Evolutionary conservation across 495 filamentous ascomycete species (phyloP).

Genomic region (Penicillium cosmopolitanum): DNA sequence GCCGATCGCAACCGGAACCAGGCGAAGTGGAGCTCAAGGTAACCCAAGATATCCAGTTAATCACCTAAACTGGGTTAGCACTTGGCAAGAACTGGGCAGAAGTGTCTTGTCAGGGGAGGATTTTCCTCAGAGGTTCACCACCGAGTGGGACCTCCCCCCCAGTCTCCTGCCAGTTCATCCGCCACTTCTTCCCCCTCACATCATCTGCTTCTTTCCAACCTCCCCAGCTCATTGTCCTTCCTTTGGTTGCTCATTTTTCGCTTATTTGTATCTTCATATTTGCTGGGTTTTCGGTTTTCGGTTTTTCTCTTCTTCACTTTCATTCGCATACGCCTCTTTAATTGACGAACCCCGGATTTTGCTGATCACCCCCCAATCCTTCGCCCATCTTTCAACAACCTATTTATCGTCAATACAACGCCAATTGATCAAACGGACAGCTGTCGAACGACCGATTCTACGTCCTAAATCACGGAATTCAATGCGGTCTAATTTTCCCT

Average conservation of each 20-base stretch:
- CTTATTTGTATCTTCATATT: slow-evolving; percentile 11
- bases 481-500: background rate
- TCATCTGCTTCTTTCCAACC: slow-evolving; percentile 24
- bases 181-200: slow-evolving; percentile 20
- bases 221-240: slow-evolving; percentile 13
- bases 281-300: slow-evolving; percentile 7
- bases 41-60: slow-evolving; percentile 6
- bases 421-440: background rate
- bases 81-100: background rate
- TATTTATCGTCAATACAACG: background rate
- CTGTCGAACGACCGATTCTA: background rate
- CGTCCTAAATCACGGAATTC: background rate
- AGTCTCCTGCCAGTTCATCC: slow-evolving; percentile 9
- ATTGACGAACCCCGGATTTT: background rate
- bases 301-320: slow-evolving; percentile 18
- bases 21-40: slow-evolving; percentile 6
- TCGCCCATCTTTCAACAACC: background rate
- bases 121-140: slow-evolving; percentile 15
- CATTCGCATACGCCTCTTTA: slow-evolving; percentile 3
- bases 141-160: background rate
- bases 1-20: slow-evolving; percentile 19
- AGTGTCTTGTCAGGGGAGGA: slow-evolving; percentile 20
- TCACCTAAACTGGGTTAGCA: background rate
- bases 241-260: slow-evolving; percentile 14
- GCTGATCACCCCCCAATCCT: background rate